Conservation (phyloP, 495 filamentous ascomycete genomes). For the Extremus antarcticus region DNA sequence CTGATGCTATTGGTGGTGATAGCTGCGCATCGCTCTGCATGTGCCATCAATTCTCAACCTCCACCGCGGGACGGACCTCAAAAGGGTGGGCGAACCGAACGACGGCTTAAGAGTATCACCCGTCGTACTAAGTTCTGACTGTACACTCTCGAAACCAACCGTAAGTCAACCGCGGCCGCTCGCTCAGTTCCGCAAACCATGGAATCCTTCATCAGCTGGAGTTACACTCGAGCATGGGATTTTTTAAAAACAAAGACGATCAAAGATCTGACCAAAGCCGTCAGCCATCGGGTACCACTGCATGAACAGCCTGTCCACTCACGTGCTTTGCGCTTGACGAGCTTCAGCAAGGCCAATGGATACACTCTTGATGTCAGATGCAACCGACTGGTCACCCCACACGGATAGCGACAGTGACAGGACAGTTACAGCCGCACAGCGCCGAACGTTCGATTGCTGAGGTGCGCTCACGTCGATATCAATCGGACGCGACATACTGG, state of each 20-base stretch:
- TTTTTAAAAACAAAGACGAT: background rate
- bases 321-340: too few relatives aligned
- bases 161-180: background rate
- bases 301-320: background rate
- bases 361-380: background rate
- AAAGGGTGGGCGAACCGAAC: background rate
- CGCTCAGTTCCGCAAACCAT: too few relatives aligned
- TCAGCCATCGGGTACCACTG: background rate
- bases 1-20: too few relatives aligned
- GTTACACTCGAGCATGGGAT: background rate
- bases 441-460: too few relatives aligned
- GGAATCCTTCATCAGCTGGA: too few relatives aligned
- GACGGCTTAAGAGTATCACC: background rate
- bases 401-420: background rate
- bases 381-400: background rate
- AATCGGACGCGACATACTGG: too few relatives aligned
- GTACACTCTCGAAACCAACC: too few relatives aligned
- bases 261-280: background rate
- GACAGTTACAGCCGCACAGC: background rate
- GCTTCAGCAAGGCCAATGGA: background rate
- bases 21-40: too few relatives aligned
- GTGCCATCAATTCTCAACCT: too few relatives aligned
- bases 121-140: too few relatives aligned
- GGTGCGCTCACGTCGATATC: too few relatives aligned
- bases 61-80: background rate